Evolutionary conservation across 352 stramenopile species (phyloP), one percentile per base, ranked within the genome.

Genomic region (Thalassiosira allenii): DNA sequence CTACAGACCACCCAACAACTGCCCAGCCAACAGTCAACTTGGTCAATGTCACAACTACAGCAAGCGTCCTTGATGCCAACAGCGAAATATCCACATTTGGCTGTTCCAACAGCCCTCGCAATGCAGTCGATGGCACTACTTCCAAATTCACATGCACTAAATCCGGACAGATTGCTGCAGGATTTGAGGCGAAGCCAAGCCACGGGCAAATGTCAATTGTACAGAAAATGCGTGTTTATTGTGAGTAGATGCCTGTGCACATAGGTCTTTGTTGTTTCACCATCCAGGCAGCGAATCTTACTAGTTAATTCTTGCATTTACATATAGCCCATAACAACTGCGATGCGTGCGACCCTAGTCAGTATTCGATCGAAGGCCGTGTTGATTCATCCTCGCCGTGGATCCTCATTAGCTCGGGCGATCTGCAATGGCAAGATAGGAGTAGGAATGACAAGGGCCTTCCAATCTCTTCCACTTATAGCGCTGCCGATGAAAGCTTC

Each of bases 351-450:
- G 51, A 59, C 29, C 17, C 23, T 29, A 23, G 22, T 34, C 22
- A 14, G 3, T 59, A 59, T 23, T 25, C 30, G 17, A 25, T 59
- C 23, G 51, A 59, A 30, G 51, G 51, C 51, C 51, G 51, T 34
- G 51, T 59, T 29, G 51, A 59, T 30, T 17, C 51, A 59, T 34
- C 22, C 51, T 59, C 51, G n/a, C 51, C 51, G 9, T 59, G 51
- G 51, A 25, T 34, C 2, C 23, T 29, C 12, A 59, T 59, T 9
- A 59, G 51, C 30, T 17, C 23, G 29, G 51, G 51, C n/a, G 51
- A 59, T 23, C 29, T 59, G 22, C 51, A 17, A 9, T 59, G 51
- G 51, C 6, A 44, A 44, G 37, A 44, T 14, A 14, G 14, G 37
- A 44, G 37, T 44, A 44, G 37, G 37, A 44, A 44, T 44, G 37